phyloP scores from a whole-genome alignment of 371 early-diverging fungal genomes.

The Mortierella sp. region DNA sequence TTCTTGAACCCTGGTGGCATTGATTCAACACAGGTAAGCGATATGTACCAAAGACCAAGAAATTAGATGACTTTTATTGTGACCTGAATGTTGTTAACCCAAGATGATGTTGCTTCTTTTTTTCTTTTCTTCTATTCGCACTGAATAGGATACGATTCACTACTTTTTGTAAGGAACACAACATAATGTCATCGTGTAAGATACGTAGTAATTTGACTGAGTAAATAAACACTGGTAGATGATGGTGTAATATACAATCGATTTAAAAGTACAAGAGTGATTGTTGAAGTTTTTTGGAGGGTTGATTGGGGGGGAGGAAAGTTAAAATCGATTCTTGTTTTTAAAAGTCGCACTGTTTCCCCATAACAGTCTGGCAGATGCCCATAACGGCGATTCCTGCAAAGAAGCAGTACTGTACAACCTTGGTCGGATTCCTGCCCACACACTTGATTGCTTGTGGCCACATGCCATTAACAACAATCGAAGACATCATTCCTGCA shows the following conservation, averaged over 20 bases:
- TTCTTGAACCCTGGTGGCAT: constrained; percentile 8
- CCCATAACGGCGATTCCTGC: constrained; percentile 65
- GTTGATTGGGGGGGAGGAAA: no score
- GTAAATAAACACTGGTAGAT: not conserved
- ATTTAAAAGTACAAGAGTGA: no score
- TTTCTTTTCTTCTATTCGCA: not conserved
- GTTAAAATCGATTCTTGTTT: not conserved
- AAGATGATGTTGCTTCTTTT: not conserved
- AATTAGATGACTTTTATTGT: not conserved
- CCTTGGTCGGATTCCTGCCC: constrained; percentile 51
- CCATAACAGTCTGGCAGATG: constrained; percentile 57
- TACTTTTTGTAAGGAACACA: constrained; percentile 34
- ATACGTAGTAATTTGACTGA: not conserved
- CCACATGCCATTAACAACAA: constrained; percentile 67
- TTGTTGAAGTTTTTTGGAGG: no score
- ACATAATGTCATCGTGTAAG: not conserved
- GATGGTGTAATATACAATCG: no score
- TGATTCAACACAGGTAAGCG: constrained; percentile 37
- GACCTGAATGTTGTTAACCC: no score
- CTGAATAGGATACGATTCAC: constrained; percentile 37
- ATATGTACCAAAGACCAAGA: not conserved
- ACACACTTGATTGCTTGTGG: constrained; percentile 68
- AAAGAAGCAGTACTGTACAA: constrained; percentile 65
- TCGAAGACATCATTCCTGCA: constrained; percentile 79
- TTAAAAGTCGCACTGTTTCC: constrained; percentile 42